Base-by-base conservation (phyloP, 805 yeast genomes). In the Blastobotrys terrestris region DNA sequence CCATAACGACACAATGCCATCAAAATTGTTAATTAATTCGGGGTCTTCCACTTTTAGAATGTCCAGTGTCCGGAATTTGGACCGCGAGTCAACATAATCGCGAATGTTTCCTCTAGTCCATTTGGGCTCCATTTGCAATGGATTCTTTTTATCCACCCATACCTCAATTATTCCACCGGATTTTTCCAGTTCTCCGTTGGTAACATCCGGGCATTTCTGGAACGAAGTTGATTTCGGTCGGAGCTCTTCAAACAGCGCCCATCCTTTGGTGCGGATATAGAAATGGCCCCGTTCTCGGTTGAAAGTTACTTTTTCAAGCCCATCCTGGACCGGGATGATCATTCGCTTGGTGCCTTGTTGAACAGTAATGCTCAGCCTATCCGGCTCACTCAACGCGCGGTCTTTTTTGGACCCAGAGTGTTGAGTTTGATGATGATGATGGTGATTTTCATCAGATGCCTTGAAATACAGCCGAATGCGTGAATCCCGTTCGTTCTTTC, bases 301-400 rank as follows among this genome's bases (percentile, higher is more conserved):
- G 26, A 52, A 54, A 13, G 19, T 8, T 14, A 54, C 53, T 16
- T 52, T 52, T n/a, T 48, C 51, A 26, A 54, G 42, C 3, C 55
- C 53, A 22, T 52, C 57, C 39, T 53, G 54, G 3, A 52, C 57
- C 18, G 57, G 57, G 40, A 54, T 54, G 7, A 54, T 46, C 44
- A 54, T 41, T n/a, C 57, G 48, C 41, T 49, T 49, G 20, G 53
- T 43, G 16, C 57, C 57, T 20, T 52, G 49, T 15, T 45, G 39
- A 3, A 54, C 22, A 4, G 55, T 40, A 19, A 54, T 51, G 31
- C 53, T 48, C 41, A 54, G 35, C 20, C 57, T 43, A 43, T 54
- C 57, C 14, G 57, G 57, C 21, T 54, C 57, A 11, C 26, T 35
- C 43, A 53, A 45, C 2, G 54, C 52, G 16, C 42, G 31, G 6